phyloP scores from a whole-genome alignment of 2,329 filamentous ascomycete species.

The Chalara sp. region DNA sequence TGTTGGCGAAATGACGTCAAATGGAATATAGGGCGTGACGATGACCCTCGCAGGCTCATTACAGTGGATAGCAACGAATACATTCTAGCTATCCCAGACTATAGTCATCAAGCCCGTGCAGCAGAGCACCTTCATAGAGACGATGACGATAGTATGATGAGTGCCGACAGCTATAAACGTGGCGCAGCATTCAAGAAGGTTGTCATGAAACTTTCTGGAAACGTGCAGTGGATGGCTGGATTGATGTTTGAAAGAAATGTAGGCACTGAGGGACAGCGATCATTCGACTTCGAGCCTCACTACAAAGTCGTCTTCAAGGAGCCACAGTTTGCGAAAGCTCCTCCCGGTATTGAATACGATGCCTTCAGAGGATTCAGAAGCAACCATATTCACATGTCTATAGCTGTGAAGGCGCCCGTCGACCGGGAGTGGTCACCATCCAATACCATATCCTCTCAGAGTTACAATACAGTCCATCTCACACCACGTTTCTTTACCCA shows the following conservation, averaged over 20 bases:
- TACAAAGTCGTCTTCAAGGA: slow-evolving; percentile 86
- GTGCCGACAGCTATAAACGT: slow-evolving; percentile 54
- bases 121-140: slow-evolving; percentile 41
- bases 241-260: slow-evolving; percentile 87
- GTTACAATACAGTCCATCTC: slow-evolving; percentile 94
- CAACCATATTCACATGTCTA: slow-evolving; percentile 90
- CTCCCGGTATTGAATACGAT: slow-evolving; percentile 62
- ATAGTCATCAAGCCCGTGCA: slow-evolving; percentile 73
- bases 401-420: slow-evolving; percentile 81
- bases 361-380: slow-evolving; percentile 96
- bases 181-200: slow-evolving; percentile 95
- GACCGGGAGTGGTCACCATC: slow-evolving; percentile 80
- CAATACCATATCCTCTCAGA: slow-evolving; percentile 69
- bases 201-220: slow-evolving; percentile 95
- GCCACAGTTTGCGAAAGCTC: slow-evolving; percentile 61
- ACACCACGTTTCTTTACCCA: slow-evolving; percentile 96
- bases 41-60: slow-evolving; percentile 91
- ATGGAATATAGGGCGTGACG: slow-evolving; percentile 76
- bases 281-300: slow-evolving; percentile 85
- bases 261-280: slow-evolving; percentile 57
- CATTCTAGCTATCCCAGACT: slow-evolving; percentile 89
- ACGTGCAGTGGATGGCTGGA: slow-evolving; percentile 87
- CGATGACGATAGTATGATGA: slow-evolving; percentile 50
- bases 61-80: slow-evolving; percentile 93
- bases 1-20: slow-evolving; percentile 94